These are phyloP conservation scores for Diaporthe sp. DNA, from an alignment of 2,329 filamentous ascomycete species.

Conservation along the genomic window DNA sequence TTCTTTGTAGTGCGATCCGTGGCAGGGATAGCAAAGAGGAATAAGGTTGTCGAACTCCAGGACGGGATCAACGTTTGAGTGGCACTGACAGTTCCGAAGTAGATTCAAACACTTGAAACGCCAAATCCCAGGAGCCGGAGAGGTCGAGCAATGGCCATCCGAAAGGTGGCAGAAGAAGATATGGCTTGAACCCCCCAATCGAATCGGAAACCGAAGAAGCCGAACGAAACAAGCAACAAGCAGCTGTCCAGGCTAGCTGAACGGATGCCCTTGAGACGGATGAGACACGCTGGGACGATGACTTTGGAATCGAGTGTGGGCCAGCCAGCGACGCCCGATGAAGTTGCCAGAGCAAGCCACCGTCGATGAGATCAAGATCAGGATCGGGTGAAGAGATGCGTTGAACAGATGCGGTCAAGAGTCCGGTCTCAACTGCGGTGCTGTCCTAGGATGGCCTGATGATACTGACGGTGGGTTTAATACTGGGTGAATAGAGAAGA, in stretches of 20 bases:
- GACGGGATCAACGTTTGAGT: conserved; percentile 57
- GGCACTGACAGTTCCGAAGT: conserved; percentile 53
- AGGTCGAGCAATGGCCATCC: conserved; percentile 44
- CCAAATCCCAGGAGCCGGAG: conserved; percentile 50
- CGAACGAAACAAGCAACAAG: conserved; percentile 39
- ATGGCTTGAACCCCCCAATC: conserved; percentile 44
- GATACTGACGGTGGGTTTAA: not conserved
- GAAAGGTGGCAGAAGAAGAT: conserved; percentile 43
- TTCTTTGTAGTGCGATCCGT: conserved; percentile 39
- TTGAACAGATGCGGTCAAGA: conserved; percentile 2
- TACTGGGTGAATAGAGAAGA: not conserved
- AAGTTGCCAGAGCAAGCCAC: conserved; percentile 28
- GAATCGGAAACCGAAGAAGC: conserved; percentile 42
- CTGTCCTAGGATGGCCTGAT: not conserved
- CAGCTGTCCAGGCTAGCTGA: conserved; percentile 27
- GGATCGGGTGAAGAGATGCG: conserved; percentile 26
- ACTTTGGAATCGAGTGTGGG: conserved; percentile 19
- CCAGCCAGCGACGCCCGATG: conserved; percentile 22
- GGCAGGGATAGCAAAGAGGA: conserved; percentile 36
- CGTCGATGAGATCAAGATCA: conserved; percentile 37
- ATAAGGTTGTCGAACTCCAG: conserved; percentile 51
- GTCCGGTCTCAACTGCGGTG: not conserved
- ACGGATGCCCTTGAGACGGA: conserved; percentile 35
- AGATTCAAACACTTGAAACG: conserved; percentile 59
- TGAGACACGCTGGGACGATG: conserved; percentile 31